Conservation (phyloP, 352 stramenopile genomes). For the Pythium sp. region DNA sequence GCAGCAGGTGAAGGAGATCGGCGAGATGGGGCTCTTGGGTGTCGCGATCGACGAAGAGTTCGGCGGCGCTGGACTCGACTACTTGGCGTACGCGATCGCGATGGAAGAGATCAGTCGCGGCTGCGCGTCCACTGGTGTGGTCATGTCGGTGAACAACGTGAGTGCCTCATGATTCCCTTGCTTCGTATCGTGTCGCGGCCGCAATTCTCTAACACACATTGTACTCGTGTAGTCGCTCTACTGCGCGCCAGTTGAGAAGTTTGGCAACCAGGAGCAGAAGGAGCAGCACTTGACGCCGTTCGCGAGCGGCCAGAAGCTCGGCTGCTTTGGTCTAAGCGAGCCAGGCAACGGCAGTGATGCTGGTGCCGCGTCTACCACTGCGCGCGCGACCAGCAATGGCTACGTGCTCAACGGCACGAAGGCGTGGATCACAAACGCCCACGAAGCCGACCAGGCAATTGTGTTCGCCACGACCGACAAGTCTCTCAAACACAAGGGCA, state of each 20-base stretch:
- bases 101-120: constrained; percentile 97
- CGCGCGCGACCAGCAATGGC: constrained; percentile 74
- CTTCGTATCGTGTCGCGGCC: neutral
- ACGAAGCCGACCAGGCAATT: constrained; percentile 91
- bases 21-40: constrained; percentile 95
- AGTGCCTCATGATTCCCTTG: neutral
- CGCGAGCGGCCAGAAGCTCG: constrained; percentile 88
- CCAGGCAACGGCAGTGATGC: constrained; percentile 95
- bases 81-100: constrained; percentile 96
- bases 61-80: constrained; percentile 92
- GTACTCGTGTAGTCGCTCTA: constrained; percentile 90
- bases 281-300: constrained; percentile 88
- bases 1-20: constrained; percentile 81
- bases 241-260: constrained; percentile 93
- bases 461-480: constrained; percentile 98
- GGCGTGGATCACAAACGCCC: constrained; percentile 96
- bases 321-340: constrained; percentile 93
- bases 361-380: constrained; percentile 92
- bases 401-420: constrained; percentile 98
- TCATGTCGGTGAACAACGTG: constrained; percentile 95
- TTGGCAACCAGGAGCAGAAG: constrained; percentile 91
- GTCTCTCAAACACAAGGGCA: constrained; percentile 93
- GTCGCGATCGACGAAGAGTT: constrained; percentile 89
- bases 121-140: constrained; percentile 94
- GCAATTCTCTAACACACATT: constrained; percentile 4